Conservation (phyloP, 2,329 filamentous ascomycete genomes). For the Venturia nashicola region DNA sequence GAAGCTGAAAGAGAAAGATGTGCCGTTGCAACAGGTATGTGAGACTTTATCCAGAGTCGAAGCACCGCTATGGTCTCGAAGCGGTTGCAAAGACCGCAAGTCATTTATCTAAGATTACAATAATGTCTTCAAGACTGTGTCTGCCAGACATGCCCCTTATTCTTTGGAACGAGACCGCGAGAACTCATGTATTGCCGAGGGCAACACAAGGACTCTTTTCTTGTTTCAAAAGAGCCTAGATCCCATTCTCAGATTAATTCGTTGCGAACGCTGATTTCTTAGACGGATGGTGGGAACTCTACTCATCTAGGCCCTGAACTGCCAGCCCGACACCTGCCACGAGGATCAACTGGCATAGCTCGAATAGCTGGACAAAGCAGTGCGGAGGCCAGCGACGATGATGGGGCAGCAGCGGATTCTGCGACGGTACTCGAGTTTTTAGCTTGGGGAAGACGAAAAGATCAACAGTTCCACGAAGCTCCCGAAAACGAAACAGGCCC, state of each 20-base stretch:
- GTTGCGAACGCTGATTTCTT: background rate
- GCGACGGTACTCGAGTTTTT: slow-evolving; percentile 37
- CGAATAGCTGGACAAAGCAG: background rate
- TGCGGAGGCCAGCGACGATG: background rate
- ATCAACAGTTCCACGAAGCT: slow-evolving; percentile 14
- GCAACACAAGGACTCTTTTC: no score
- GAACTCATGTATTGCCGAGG: no score
- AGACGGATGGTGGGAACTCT: background rate
- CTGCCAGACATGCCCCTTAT: background rate
- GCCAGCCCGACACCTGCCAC: background rate
- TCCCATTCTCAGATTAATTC: background rate
- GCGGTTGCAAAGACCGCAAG: no score
- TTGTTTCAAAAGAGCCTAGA: background rate
- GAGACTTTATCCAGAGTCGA: background rate
- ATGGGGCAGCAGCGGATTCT: slow-evolving; percentile 22
- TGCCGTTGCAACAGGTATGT: background rate
- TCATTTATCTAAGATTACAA: no score
- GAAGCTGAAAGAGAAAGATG: slow-evolving; percentile 3
- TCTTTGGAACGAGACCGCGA: background rate
- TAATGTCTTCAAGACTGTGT: no score
- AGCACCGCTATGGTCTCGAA: background rate
- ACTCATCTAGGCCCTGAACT: background rate
- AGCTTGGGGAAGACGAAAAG: slow-evolving; percentile 36
- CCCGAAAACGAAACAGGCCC: slow-evolving; percentile 5
- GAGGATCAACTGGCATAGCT: background rate